Percentiles rank a stretch among this genome's conserved stretches.
These are phyloP conservation scores for Claviceps paspali DNA, from an alignment of 2,329 filamentous ascomycete species.

Conservation along the genomic window DNA sequence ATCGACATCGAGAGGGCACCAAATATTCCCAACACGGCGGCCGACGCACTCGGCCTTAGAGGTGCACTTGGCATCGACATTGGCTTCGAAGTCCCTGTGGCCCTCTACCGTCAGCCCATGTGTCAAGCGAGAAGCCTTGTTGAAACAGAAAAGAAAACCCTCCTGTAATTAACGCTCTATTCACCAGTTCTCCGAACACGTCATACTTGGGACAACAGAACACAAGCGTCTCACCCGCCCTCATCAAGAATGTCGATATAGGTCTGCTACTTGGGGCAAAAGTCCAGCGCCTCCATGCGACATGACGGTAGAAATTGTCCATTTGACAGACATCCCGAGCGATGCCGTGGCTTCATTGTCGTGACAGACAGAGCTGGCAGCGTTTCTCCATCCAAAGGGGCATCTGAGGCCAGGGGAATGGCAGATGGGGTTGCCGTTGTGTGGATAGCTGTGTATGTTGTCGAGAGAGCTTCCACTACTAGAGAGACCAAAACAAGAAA, in stretches of 20 bases:
- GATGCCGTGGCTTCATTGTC: not conserved
- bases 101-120: not conserved
- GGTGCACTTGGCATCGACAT: constrained; percentile 6
- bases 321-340: constrained; percentile 9
- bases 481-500: no score
- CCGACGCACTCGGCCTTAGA: no score
- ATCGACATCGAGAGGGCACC: no score
- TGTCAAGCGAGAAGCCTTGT: not conserved
- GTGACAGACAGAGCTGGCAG: constrained; percentile 7
- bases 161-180: no score
- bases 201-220: constrained; percentile 12
- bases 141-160: no score
- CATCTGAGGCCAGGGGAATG: constrained; percentile 13
- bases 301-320: not conserved
- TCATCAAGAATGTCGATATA: constrained; percentile 4
- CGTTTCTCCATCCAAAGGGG: constrained; percentile 13
- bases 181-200: no score
- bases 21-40: no score
- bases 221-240: constrained; percentile 10
- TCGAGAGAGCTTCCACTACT: no score
- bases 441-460: no score
- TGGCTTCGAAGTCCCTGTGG: constrained; percentile 7
- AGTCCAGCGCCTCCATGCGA: not conserved
- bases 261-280: not conserved
- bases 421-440: constrained; percentile 8